A percentile compares a stretch with the other conserved stretches of the same genome.
phyloP scores from a whole-genome alignment of 164 flowering plant genomes.

The Litsea cubeba region DNA sequence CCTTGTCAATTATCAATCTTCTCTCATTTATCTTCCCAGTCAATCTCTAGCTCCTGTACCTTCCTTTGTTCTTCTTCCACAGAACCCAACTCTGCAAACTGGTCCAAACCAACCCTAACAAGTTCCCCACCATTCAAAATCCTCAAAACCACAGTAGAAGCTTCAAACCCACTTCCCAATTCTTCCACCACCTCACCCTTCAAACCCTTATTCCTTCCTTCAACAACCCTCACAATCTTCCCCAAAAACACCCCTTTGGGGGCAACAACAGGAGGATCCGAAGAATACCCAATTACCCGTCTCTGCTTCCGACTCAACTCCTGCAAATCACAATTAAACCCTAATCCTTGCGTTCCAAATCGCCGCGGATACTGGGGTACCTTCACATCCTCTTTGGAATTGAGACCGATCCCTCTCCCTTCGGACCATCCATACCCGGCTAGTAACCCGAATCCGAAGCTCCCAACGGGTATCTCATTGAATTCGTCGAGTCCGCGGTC shows the following conservation, averaged over 20 bases:
- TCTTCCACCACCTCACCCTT: conserved; percentile 44
- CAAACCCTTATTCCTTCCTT: conserved; percentile 36
- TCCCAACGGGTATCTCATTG: conserved; percentile 62
- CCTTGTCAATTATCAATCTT: neutral
- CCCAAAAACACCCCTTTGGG: conserved; percentile 23
- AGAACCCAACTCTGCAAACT: conserved; percentile 60
- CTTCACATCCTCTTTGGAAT: conserved; percentile 58
- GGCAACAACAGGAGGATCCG: conserved; percentile 13
- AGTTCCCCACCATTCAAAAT: conserved; percentile 32
- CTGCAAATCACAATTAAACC: conserved; percentile 27
- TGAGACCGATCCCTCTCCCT: conserved; percentile 70
- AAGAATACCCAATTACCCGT: neutral
- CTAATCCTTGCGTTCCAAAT: conserved; percentile 44
- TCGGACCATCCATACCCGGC: conserved; percentile 75
- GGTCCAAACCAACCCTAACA: conserved; percentile 29
- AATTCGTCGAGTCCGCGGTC: conserved; percentile 48
- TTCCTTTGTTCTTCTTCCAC: conserved; percentile 57
- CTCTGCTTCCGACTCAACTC: conserved; percentile 10
- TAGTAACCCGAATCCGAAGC: conserved; percentile 62
- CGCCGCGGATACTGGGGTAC: conserved; percentile 33
- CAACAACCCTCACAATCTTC: conserved; percentile 26
- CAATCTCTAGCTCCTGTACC: conserved; percentile 32
- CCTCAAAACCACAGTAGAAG: conserved; percentile 34
- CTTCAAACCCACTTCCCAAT: conserved; percentile 14
- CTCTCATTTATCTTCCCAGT: neutral